Conservation (phyloP, 1,284 basidiomycete species). For the Baeospora myosura region DNA sequence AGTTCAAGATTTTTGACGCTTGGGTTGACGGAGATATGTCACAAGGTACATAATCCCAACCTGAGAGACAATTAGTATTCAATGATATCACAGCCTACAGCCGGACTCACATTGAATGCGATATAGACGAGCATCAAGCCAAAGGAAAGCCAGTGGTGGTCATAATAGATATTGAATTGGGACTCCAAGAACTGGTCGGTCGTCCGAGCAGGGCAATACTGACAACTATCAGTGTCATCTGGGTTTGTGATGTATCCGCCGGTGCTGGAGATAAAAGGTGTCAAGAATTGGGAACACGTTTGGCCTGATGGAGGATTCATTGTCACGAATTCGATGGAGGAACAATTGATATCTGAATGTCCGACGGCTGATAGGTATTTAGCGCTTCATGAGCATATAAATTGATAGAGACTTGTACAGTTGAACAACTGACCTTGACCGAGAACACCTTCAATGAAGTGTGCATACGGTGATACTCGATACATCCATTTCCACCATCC, state of each 20-base stretch:
- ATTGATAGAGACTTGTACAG: too few species aligned
- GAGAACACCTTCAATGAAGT: constrained; percentile 35
- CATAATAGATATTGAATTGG: constrained; percentile 26
- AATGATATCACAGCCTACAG: too few species aligned
- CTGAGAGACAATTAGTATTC: too few species aligned
- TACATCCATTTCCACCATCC: constrained; percentile 52
- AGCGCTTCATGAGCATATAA: too few species aligned
- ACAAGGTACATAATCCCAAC: too few species aligned
- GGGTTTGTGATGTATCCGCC: constrained; percentile 69
- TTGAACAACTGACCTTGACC: too few species aligned
- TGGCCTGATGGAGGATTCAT: constrained; percentile 54
- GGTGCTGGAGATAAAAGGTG: constrained; percentile 40
- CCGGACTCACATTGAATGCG: constrained; percentile 20
- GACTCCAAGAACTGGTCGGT: constrained; percentile 52
- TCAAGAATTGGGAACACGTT: constrained; percentile 55
- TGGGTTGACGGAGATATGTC: too few species aligned
- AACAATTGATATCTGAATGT: background rate
- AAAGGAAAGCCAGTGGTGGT: constrained; percentile 54
- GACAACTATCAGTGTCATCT: constrained; percentile 40
- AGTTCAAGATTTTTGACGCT: too few species aligned
- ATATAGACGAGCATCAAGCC: constrained; percentile 61
- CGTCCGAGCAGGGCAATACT: constrained; percentile 44
- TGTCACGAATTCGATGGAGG: constrained; percentile 11
- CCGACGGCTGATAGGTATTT: constrained; percentile 3
- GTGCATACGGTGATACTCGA: constrained; percentile 53